Evolutionary conservation across 179 eudicot genomes (phyloP).

Genomic region (Patellifolia procumbens): DNA sequence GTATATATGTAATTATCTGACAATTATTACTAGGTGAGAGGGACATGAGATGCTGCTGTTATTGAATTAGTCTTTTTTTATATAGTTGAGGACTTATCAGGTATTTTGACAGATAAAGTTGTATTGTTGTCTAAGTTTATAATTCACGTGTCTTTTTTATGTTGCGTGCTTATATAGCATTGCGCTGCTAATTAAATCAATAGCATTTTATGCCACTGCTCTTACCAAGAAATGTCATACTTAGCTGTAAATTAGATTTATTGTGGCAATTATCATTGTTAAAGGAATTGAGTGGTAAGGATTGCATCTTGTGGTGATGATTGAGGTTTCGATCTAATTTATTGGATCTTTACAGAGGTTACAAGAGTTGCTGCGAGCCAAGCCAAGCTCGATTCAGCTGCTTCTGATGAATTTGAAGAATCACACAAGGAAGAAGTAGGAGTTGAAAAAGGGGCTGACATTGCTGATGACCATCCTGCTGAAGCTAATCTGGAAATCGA

Average conservation of each 20-base stretch:
- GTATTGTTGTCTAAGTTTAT: too few relatives aligned
- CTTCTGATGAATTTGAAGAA: slow-evolving; percentile 37
- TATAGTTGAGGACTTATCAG: not conserved
- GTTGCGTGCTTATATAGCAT: not conserved
- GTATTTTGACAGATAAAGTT: not conserved
- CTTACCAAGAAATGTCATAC: not conserved
- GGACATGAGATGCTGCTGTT: not conserved
- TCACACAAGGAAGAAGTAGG: slow-evolving; percentile 40
- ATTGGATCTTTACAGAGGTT: not conserved
- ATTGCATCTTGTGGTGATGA: not conserved
- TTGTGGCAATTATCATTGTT: not conserved
- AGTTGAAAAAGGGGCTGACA: slow-evolving; percentile 31
- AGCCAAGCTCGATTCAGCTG: slow-evolving; percentile 7
- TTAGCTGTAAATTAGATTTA: not conserved
- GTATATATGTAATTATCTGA: not conserved
- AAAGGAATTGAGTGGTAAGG: not conserved
- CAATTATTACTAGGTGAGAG: not conserved
- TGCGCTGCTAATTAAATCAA: not conserved
- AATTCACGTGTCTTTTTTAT: not conserved
- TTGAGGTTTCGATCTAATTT: slow-evolving; percentile 6
- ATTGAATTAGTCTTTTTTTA: not conserved
- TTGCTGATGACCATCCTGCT: slow-evolving; percentile 37
- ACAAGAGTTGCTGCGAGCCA: not conserved
- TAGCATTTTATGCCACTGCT: not conserved
- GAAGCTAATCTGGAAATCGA: slow-evolving; percentile 42